Evolutionary conservation across 345 rosid species (phyloP).

Genomic region (Angophora floribunda): DNA sequence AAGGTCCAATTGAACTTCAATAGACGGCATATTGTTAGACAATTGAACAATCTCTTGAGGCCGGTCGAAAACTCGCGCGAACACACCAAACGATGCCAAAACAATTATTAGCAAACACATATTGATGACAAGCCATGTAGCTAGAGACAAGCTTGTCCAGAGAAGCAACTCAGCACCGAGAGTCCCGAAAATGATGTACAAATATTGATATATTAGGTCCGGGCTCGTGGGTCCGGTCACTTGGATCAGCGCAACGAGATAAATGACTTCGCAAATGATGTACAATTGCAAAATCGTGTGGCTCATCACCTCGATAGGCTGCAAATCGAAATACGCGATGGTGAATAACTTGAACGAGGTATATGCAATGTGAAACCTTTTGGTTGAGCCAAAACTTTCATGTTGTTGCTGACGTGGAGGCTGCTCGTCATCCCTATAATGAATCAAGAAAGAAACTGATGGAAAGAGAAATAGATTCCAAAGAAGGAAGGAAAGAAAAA

Average conservation of each 20-base stretch:
- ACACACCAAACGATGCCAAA: not conserved
- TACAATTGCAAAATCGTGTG: rapidly evolving
- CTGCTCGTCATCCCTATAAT: not conserved
- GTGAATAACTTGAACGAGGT: rapidly evolving
- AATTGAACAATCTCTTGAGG: not conserved
- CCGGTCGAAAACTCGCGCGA: not conserved
- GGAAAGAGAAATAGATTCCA: not conserved
- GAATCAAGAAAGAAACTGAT: too few species aligned
- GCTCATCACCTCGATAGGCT: rapidly evolving
- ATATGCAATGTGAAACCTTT: rapidly evolving
- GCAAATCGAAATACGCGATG: rapidly evolving
- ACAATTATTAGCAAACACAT: not conserved
- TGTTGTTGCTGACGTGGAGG: rapidly evolving
- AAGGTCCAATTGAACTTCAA: not conserved
- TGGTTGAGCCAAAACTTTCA: not conserved
- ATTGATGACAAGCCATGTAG: not conserved
- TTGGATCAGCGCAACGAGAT: rapidly evolving
- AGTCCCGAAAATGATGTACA: not conserved
- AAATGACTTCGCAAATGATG: not conserved
- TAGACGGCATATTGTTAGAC: rapidly evolving
- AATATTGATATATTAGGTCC: rapidly evolving
- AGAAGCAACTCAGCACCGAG: not conserved
- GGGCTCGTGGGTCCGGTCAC: rapidly evolving
- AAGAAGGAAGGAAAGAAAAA: not conserved
- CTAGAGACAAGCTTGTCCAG: not conserved